A percentile compares a stretch with the other conserved stretches of the same genome.
These are phyloP conservation scores for Amoebophrya sp. DNA, from an alignment of 169 alveolate species.

Conservation along the genomic window DNA sequence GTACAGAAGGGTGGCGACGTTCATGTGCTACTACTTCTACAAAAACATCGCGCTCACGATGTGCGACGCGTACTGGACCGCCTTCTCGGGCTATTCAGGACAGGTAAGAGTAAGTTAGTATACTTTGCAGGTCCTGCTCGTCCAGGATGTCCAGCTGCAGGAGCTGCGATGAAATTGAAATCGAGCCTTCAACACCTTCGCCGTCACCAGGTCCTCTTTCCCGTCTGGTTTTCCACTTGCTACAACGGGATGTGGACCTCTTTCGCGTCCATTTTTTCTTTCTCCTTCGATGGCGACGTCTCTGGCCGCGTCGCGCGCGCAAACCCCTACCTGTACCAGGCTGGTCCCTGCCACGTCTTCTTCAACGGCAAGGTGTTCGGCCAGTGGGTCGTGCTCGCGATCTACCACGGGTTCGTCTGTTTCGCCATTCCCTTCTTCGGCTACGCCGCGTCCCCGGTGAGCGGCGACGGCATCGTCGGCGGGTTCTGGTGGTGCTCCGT, in stretches of 20 bases:
- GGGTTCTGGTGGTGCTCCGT: background rate
- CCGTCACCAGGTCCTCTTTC: background rate
- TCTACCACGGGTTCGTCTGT: conserved; percentile 43
- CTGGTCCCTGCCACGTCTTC: conserved; percentile 3
- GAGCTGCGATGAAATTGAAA: no score
- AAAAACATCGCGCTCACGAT: conserved; percentile 36
- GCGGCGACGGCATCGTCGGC: background rate
- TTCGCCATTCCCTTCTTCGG: conserved; percentile 27
- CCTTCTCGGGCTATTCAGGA: background rate
- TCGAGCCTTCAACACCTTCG: background rate
- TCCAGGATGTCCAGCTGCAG: no score
- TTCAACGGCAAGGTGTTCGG: conserved; percentile 6
- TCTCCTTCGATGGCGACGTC: conserved; percentile 20
- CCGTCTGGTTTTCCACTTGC: background rate
- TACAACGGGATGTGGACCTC: background rate
- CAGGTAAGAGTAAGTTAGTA: no score
- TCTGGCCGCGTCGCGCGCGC: background rate
- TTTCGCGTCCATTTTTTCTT: conserved; percentile 16
- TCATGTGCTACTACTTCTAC: conserved; percentile 87
- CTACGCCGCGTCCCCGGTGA: no score
- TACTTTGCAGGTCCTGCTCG: no score
- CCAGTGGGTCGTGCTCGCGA: conserved; percentile 37
- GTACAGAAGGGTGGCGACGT: conserved; percentile 43
- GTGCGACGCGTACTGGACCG: background rate
- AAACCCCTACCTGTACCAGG: conserved; percentile 19